Conservation (phyloP, 371 early-diverging fungal genomes). For the Mortierella sp. region DNA sequence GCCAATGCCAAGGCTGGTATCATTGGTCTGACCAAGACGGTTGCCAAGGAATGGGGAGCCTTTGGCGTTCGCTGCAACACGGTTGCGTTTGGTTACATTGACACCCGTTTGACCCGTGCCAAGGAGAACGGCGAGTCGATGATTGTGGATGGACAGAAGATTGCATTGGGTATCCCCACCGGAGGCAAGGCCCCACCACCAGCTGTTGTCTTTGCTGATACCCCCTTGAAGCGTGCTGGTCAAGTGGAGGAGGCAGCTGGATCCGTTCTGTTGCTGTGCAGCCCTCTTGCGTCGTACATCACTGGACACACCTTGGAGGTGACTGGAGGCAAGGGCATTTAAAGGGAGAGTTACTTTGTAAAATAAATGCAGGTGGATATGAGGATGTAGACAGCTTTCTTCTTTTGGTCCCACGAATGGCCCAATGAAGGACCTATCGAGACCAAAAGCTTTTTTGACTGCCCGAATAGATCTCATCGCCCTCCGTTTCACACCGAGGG, state of each 20-base stretch:
- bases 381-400: conserved; percentile 46
- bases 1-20: conserved; percentile 72
- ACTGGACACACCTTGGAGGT: conserved; percentile 76
- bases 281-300: conserved; percentile 70
- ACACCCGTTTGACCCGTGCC: conserved; percentile 76
- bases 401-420: conserved; percentile 46
- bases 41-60: conserved; percentile 71
- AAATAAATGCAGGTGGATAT: neutral
- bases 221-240: conserved; percentile 73
- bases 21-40: conserved; percentile 67
- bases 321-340: conserved; percentile 78
- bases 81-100: conserved; percentile 74
- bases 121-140: conserved; percentile 75
- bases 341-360: conserved; percentile 18
- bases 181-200: conserved; percentile 55
- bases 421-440: conserved; percentile 49
- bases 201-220: conserved; percentile 61
- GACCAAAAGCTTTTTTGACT: conserved; percentile 46
- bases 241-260: conserved; percentile 76
- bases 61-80: conserved; percentile 74
- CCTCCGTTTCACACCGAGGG: conserved; percentile 52
- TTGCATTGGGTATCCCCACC: conserved; percentile 74
- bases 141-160: conserved; percentile 74
- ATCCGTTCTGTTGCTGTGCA: conserved; percentile 70
- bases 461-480: conserved; percentile 35